Conservation (phyloP, 1,284 basidiomycete genomes). For the Ustilago curta region DNA sequence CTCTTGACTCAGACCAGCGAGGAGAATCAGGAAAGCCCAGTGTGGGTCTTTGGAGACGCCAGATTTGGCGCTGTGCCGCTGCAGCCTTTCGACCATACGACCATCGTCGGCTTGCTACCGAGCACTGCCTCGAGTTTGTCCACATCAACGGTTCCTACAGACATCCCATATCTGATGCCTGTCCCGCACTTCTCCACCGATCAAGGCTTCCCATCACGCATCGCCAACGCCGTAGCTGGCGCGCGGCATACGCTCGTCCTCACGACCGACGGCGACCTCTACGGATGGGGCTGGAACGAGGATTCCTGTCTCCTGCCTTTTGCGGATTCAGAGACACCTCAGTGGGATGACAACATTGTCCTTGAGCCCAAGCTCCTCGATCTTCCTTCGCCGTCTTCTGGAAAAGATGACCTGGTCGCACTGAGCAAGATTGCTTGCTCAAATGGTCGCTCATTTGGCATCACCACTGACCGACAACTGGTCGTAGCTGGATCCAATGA, state of each 20-base stretch:
- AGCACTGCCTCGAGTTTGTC: neutral
- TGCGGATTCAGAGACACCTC: neutral
- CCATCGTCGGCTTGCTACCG: neutral
- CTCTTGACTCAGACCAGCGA: constrained; percentile 9
- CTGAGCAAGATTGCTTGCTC: constrained; percentile 5
- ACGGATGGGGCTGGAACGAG: constrained; percentile 52
- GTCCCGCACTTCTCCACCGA: constrained; percentile 15
- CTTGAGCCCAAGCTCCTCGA: constrained; percentile 15
- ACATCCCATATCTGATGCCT: constrained; percentile 19
- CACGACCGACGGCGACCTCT: constrained; percentile 25
- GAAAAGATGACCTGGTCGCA: neutral
- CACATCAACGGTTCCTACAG: neutral
- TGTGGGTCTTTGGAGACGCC: constrained; percentile 39
- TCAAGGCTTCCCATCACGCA: constrained; percentile 18
- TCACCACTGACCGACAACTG: constrained; percentile 5
- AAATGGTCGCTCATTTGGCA: constrained; percentile 10
- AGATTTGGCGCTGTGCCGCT: constrained; percentile 33
- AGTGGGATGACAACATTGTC: constrained; percentile 16
- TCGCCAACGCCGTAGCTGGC: constrained; percentile 13
- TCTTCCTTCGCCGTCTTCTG: neutral
- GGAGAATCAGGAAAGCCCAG: neutral
- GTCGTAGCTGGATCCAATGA: constrained; percentile 24
- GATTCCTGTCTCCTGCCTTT: constrained; percentile 16
- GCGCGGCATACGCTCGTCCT: constrained; percentile 25
- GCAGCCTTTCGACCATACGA: constrained; percentile 2